Percentiles rank a stretch among this genome's conserved stretches.
Evolutionary conservation across 441 rosid genomes (phyloP).

Genomic region (Breynia disticha): DNA sequence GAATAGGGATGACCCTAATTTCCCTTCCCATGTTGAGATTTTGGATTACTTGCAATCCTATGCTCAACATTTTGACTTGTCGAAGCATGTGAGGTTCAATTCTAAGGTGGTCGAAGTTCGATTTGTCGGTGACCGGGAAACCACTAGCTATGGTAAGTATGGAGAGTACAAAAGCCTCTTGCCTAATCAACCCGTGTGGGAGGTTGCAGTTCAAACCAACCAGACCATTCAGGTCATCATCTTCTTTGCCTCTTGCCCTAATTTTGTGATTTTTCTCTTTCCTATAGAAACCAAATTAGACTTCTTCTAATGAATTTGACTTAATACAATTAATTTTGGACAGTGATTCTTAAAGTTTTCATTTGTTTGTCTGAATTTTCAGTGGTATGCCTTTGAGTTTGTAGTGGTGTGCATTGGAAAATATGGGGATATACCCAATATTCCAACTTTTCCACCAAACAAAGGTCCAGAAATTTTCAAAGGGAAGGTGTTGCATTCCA

Average conservation of each 20-base stretch:
- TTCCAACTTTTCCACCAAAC: conserved; percentile 40
- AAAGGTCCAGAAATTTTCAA: conserved; percentile 59
- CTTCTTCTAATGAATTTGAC: too few relatives aligned
- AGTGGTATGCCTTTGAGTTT: conserved; percentile 80
- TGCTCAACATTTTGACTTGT: conserved; percentile 52
- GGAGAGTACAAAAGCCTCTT: conserved; percentile 31
- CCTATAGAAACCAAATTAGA: not conserved
- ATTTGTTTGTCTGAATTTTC: conserved; percentile 2
- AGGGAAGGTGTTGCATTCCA: conserved; percentile 58
- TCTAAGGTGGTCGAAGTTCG: conserved; percentile 62
- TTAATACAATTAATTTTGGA: too few relatives aligned
- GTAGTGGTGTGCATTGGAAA: conserved; percentile 67
- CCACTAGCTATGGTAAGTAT: conserved; percentile 9
- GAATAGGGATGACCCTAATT: conserved; percentile 49
- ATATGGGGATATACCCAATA: conserved; percentile 63
- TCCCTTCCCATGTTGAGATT: conserved; percentile 59
- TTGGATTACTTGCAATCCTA: conserved; percentile 66
- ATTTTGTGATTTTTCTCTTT: not conserved
- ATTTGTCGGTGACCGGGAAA: conserved; percentile 29
- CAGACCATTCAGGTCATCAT: conserved; percentile 47
- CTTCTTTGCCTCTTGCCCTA: not conserved
- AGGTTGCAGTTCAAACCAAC: conserved; percentile 50
- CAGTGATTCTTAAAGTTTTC: not conserved
- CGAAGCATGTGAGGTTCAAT: conserved; percentile 48
- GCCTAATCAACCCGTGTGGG: conserved; percentile 72